Percentiles rank a stretch among this genome's conserved stretches.
These are phyloP conservation scores for Irpex lacteus DNA, from an alignment of 1,284 basidiomycete genomes.

Conservation along the genomic window DNA sequence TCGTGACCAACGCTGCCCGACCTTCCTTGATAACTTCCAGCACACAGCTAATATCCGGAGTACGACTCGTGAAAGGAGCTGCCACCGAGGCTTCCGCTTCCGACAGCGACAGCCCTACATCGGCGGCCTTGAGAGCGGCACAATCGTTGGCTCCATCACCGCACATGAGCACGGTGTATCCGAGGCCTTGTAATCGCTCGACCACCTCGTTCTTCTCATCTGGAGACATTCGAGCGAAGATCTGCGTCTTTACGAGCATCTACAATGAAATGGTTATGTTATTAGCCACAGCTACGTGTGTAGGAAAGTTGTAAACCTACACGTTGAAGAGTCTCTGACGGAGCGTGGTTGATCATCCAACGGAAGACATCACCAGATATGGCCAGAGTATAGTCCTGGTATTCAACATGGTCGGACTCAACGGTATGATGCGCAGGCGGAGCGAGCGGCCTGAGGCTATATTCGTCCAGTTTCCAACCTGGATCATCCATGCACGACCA, in stretches of 20 bases:
- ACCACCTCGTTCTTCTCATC: constrained; percentile 99
- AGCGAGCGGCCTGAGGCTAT: constrained; percentile 79
- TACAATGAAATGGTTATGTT: constrained; percentile 28
- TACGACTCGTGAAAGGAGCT: constrained; percentile 94
- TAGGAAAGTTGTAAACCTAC: constrained; percentile 44
- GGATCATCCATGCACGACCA: constrained; percentile 95
- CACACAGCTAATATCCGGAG: constrained; percentile 94
- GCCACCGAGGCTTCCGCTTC: constrained; percentile 99
- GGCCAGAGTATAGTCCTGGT: constrained; percentile 90
- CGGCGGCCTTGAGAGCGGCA: constrained; percentile 96
- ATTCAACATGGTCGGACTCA: constrained; percentile 66
- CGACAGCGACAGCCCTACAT: constrained; percentile 94
- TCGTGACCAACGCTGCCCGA: constrained; percentile 92
- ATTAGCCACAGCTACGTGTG: not conserved
- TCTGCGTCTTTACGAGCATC: constrained; percentile 99
- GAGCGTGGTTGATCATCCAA: constrained; percentile 97
- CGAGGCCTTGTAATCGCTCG: constrained; percentile 88
- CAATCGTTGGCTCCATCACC: constrained; percentile 99
- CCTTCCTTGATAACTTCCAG: constrained; percentile 97
- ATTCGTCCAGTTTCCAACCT: constrained; percentile 82
- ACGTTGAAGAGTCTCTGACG: constrained; percentile 89
- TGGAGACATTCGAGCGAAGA: constrained; percentile 98
- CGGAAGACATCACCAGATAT: constrained; percentile 97
- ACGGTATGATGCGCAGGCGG: constrained; percentile 65
- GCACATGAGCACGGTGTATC: constrained; percentile 97